phyloP scores from a whole-genome alignment of 1,139 yeast species.

The Zygoascus hellenicus region DNA sequence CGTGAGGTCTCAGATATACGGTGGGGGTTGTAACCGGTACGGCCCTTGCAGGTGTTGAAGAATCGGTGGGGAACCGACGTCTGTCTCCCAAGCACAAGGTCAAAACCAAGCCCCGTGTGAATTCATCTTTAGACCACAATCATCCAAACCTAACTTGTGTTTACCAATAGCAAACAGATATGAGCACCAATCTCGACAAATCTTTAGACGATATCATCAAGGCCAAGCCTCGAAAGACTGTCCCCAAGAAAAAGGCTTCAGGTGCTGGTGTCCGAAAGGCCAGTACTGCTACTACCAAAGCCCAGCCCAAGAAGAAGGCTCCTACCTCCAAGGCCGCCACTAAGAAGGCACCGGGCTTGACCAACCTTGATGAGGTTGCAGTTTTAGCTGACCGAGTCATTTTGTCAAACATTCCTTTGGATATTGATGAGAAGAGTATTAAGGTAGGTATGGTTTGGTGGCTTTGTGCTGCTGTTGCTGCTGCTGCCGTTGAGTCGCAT shows the following conservation, averaged over 20 bases:
- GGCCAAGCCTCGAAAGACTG: conserved; percentile 40
- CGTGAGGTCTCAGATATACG: not conserved
- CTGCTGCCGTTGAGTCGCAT: not conserved
- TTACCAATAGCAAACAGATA: conserved; percentile 20
- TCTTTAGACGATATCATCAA: conserved; percentile 94
- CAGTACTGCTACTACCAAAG: conserved; percentile 24
- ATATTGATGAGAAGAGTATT: conserved; percentile 32
- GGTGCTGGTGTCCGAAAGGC: conserved; percentile 30
- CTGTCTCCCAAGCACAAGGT: not conserved
- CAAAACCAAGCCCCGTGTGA: not conserved
- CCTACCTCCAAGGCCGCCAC: conserved; percentile 17
- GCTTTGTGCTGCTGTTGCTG: not conserved
- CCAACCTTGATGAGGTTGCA: conserved; percentile 23
- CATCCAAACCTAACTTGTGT: no score
- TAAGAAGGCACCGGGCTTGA: conserved; percentile 18
- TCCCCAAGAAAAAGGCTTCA: conserved; percentile 31
- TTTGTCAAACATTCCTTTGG: conserved; percentile 35
- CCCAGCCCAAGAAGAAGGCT: conserved; percentile 20
- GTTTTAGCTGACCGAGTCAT: conserved; percentile 31
- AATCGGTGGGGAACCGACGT: no score
- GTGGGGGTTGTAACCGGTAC: not conserved
- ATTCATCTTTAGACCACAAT: conserved; percentile 1
- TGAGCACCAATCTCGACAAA: conserved; percentile 77
- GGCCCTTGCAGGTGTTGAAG: no score
- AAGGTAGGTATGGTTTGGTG: conserved; percentile 27